Evolutionary conservation across 2,329 filamentous ascomycete species (phyloP).

Genomic region (Paracoccidioides brasiliensis): DNA sequence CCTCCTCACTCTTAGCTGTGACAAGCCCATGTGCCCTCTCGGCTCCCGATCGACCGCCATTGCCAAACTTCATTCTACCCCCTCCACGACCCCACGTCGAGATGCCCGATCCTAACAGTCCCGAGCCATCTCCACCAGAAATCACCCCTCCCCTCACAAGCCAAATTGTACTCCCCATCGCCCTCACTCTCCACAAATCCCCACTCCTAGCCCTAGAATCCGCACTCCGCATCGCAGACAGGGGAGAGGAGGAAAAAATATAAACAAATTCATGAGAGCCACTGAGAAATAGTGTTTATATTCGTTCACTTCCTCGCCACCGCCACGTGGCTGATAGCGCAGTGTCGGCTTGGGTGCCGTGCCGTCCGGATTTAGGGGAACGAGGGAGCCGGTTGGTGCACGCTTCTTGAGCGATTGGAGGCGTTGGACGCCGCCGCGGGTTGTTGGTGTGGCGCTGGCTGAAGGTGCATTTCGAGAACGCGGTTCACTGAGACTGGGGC

Average conservation of each 20-base stretch:
- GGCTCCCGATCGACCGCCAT: constrained; percentile 15
- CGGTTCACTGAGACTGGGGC: background rate
- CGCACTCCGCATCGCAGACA: constrained; percentile 13
- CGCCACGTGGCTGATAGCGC: constrained; percentile 32
- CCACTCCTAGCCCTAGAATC: constrained; percentile 6
- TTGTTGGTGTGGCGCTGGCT: constrained; percentile 4
- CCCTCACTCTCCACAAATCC: constrained; percentile 22
- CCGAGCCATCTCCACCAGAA: constrained; percentile 10
- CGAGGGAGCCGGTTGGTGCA: constrained; percentile 25
- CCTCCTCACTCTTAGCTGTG: constrained; percentile 15
- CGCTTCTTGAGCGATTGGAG: constrained; percentile 32
- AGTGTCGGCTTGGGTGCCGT: constrained; percentile 26
- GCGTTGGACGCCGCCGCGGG: constrained; percentile 22
- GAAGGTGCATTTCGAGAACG: constrained; percentile 1
- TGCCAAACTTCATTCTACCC: constrained; percentile 13
- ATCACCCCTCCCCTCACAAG: constrained; percentile 15
- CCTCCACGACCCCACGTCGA: constrained; percentile 12
- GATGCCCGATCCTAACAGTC: background rate
- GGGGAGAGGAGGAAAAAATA: no score
- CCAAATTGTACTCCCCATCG: constrained; percentile 17
- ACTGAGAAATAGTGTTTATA: no score
- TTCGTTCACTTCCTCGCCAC: constrained; percentile 28
- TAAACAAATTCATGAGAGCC: no score
- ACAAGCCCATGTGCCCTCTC: constrained; percentile 13
- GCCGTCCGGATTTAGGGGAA: constrained; percentile 17